Percentiles rank a stretch among this genome's conserved stretches.
These are phyloP conservation scores for Psilocybe azurescens DNA, from an alignment of 768 basidiomycete genomes.

Conservation along the genomic window DNA sequence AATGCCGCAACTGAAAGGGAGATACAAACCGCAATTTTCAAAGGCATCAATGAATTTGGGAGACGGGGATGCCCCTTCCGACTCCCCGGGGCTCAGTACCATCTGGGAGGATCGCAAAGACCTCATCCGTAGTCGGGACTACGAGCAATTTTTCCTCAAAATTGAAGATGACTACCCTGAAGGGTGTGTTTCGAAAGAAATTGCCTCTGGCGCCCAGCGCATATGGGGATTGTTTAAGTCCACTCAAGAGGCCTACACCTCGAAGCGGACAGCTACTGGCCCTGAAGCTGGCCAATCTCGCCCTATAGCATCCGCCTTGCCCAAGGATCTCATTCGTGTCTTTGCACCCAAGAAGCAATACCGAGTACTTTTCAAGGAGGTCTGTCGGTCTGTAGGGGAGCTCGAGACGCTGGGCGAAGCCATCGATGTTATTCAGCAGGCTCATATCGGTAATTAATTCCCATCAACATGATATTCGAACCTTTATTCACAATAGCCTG, in stretches of 20 bases:
- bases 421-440: not conserved
- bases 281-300: not conserved
- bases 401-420: not conserved
- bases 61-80: not conserved
- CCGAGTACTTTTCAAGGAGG: not conserved
- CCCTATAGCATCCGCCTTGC: not conserved
- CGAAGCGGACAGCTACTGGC: not conserved
- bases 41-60: not conserved
- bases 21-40: conserved; percentile 1
- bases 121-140: not conserved
- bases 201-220: too few relatives aligned
- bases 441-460: conserved; percentile 13
- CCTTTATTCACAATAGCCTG: too few relatives aligned
- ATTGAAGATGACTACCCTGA: not conserved
- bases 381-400: not conserved
- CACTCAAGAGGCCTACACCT: not conserved
- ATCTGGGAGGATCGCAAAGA: not conserved
- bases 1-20: conserved; percentile 2
- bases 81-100: not conserved
- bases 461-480: too few relatives aligned
- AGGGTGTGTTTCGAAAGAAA: not conserved
- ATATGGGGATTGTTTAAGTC: not conserved
- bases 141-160: not conserved
- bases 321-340: not conserved
- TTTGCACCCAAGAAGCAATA: not conserved